phyloP scores from a whole-genome alignment of 1,284 basidiomycete genomes.

The Caloboletus firmus region DNA sequence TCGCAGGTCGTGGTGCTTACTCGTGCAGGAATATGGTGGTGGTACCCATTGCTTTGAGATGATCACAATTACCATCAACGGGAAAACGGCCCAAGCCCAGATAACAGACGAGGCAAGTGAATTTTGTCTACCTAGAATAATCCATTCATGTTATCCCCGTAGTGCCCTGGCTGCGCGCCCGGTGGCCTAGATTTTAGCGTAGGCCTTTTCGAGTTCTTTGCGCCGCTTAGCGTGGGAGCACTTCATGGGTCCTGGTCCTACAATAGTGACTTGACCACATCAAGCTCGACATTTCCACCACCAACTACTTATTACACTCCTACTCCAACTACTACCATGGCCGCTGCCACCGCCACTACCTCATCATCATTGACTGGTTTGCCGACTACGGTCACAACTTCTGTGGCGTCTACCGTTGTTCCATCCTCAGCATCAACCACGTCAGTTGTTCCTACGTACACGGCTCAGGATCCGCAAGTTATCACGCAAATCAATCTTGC shows the following conservation, averaged over 20 bases:
- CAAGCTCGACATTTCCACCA: constrained; percentile 20
- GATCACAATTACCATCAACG: constrained; percentile 56
- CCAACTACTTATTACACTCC: constrained; percentile 11
- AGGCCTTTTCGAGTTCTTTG: constrained; percentile 49
- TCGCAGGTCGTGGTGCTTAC: constrained; percentile 3
- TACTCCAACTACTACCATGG: constrained; percentile 3
- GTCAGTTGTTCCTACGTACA: constrained; percentile 14
- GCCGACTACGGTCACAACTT: constrained; percentile 10
- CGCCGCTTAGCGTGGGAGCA: constrained; percentile 33
- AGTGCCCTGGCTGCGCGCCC: constrained; percentile 43
- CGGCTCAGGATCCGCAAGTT: constrained; percentile 20
- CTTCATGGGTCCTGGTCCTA: constrained; percentile 44
- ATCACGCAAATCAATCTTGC: constrained; percentile 28
- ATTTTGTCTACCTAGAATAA: background rate
- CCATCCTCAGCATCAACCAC: constrained; percentile 12
- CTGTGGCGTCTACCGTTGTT: constrained; percentile 5
- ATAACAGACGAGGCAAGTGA: constrained; percentile 51
- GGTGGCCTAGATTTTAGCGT: constrained; percentile 51
- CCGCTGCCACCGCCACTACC: constrained; percentile 1
- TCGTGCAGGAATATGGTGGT: constrained; percentile 37
- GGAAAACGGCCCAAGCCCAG: constrained; percentile 52
- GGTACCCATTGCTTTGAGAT: constrained; percentile 52
- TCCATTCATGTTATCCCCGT: background rate
- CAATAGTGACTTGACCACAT: constrained; percentile 18
- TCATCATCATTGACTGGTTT: background rate